phyloP scores from a whole-genome alignment of 495 filamentous ascomycete genomes.

The Penicillium paradoxum region DNA sequence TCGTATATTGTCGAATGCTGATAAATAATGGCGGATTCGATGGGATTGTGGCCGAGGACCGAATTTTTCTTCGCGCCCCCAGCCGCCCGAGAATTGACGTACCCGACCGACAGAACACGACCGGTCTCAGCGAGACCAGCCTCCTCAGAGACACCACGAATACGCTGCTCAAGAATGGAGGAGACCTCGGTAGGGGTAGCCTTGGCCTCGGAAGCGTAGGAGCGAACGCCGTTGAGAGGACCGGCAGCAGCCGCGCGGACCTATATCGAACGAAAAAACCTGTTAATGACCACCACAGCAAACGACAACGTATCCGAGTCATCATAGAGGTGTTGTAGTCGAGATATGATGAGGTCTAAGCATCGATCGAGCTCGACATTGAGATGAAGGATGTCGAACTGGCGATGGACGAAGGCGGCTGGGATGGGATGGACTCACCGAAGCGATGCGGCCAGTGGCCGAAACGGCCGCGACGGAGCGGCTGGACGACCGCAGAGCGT shows the following conservation, averaged over 20 bases:
- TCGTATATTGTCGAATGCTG: constrained; percentile 7
- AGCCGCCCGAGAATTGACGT: constrained; percentile 45
- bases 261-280: constrained; percentile 51
- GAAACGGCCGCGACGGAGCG: constrained; percentile 90
- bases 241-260: constrained; percentile 81
- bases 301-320: constrained; percentile 30
- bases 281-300: constrained; percentile 33
- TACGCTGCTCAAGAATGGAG: constrained; percentile 97
- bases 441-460: constrained; percentile 80
- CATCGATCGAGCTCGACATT: constrained; percentile 38
- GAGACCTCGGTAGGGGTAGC: constrained; percentile 96
- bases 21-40: constrained; percentile 22
- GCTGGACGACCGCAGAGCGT: constrained; percentile 92
- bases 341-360: constrained; percentile 26
- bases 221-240: constrained; percentile 67
- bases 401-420: constrained; percentile 32
- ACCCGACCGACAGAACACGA: constrained; percentile 98
- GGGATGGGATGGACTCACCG: constrained; percentile 66
- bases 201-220: constrained; percentile 91
- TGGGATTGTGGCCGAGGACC: constrained; percentile 25
- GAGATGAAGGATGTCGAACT: constrained; percentile 33
- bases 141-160: constrained; percentile 96
- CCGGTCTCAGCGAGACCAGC: constrained; percentile 95
- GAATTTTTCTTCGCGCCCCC: constrained; percentile 34
- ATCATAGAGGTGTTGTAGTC: constrained; percentile 22